A percentile compares a stretch with the other conserved stretches of the same genome.
Conservation (phyloP, 805 yeast genomes). For the Candida anglica region DNA sequence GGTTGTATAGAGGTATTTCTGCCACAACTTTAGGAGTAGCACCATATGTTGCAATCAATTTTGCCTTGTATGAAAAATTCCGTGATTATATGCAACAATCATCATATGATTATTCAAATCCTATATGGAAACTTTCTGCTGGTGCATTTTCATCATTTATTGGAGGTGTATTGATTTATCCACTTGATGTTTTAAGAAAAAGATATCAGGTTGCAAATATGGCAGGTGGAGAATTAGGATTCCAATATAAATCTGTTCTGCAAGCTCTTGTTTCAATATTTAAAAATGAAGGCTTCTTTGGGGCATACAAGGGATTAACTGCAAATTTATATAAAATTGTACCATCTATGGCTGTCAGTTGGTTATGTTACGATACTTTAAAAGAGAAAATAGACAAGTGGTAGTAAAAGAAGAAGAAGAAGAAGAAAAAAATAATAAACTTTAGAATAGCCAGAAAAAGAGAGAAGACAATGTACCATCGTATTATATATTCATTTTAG, state of each 20-base stretch:
- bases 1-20: constrained; percentile 76
- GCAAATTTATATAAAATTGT: constrained; percentile 87
- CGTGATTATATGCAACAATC: constrained; percentile 50
- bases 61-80: constrained; percentile 81
- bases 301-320: constrained; percentile 68
- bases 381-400: constrained; percentile 39
- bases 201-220: constrained; percentile 88
- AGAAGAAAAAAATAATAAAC: neutral
- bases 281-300: constrained; percentile 65
- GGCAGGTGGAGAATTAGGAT: constrained; percentile 76
- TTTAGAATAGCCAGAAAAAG: neutral
- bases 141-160: constrained; percentile 89
- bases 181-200: constrained; percentile 83
- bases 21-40: constrained; percentile 96
- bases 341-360: constrained; percentile 94
- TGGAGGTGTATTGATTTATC: constrained; percentile 88
- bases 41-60: constrained; percentile 91
- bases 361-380: constrained; percentile 79
- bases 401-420: constrained; percentile 11
- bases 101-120: constrained; percentile 28
- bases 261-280: constrained; percentile 74
- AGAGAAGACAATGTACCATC: constrained; percentile 2
- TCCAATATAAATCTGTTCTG: constrained; percentile 69
- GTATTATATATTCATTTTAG: neutral
- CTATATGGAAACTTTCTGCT: constrained; percentile 57